Evolutionary conservation across 2,329 filamentous ascomycete species (phyloP), one percentile per base, ranked within the genome.

Genomic region (Passalora sequoiae): DNA sequence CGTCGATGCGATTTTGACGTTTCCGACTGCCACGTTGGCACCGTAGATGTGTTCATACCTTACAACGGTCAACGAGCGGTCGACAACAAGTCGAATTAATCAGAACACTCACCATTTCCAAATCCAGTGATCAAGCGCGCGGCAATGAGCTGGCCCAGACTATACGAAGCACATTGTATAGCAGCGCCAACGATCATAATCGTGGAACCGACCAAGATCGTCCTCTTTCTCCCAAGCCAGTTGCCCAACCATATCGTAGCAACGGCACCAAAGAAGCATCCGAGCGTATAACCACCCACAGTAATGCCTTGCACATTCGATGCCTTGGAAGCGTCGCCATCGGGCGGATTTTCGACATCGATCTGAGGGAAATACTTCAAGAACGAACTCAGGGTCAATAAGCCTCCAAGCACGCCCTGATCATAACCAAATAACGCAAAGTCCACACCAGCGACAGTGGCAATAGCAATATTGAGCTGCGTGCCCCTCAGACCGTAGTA

Each of bases 1-100:
- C 91, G 78, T 65, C 94, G 95, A 61, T 97, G 89, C 3, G 91
- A 87, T 32, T 91, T 89, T 27, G 91, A 95, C 57, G 71, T 72
- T 47, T 72, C 69, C 8, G 69, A 70, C 54, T 72, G 69, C 51
- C 70, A 70, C 25, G 71, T 66, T 4, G 69, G 69, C 1, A 72
- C 69, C 22, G 70, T 71, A 35, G 41, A 47, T 3, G 52, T 55
- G 30, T 53, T 53, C 52, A 55, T 54, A 20, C 72, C 57, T 64
- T 30, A 19, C 4, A 12, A 20, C 46, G 67, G 59, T 27, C 66
- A 66, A 9, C 61, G 61, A 52, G 25, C 4, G 10, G 3, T 19
- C 31, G 3, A 16, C 31, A 7, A 17, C 19, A 27, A 7, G 73
- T 72, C 17, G 29, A 6, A n/a, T 21, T 15, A 3, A 38, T 7